phyloP scores from a whole-genome alignment of 2,329 filamentous ascomycete genomes.

The Microascus cirrosus region DNA sequence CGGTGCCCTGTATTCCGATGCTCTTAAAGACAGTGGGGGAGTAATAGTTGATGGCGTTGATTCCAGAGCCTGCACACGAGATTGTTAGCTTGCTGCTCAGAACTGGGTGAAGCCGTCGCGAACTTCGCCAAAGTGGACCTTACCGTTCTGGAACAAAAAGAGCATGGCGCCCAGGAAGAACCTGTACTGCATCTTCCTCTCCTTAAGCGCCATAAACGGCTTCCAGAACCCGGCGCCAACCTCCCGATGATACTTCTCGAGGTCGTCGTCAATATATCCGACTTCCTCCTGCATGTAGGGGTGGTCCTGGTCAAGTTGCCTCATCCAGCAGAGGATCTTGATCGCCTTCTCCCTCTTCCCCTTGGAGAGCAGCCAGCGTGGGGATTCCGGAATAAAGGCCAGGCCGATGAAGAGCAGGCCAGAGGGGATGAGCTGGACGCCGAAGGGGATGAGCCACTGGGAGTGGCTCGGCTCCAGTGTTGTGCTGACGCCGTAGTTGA shows the following conservation, averaged over 20 bases:
- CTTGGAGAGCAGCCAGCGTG: constrained; percentile 39
- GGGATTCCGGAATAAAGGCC: constrained; percentile 53
- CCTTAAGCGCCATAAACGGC: constrained; percentile 1
- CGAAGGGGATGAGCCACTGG: constrained; percentile 55
- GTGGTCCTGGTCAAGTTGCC: constrained; percentile 1
- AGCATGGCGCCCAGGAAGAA: constrained; percentile 22
- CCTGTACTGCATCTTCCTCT: background rate
- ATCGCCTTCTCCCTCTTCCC: constrained; percentile 1
- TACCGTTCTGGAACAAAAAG: constrained; percentile 64
- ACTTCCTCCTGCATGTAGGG: constrained; percentile 3
- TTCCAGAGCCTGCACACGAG: constrained; percentile 50
- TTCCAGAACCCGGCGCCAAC: constrained; percentile 2
- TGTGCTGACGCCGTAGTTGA: constrained; percentile 51
- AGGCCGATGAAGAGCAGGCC: constrained; percentile 49
- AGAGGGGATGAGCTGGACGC: constrained; percentile 29
- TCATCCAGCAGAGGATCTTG: constrained; percentile 2
- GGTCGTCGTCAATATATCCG: background rate
- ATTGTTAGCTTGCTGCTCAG: background rate
- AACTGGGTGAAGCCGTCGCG: background rate
- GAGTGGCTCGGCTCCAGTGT: constrained; percentile 18
- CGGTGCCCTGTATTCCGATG: constrained; percentile 32
- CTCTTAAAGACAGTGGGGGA: constrained; percentile 52
- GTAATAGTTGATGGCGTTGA: constrained; percentile 70
- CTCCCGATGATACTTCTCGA: constrained; percentile 2
- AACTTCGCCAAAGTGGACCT: background rate